Evolutionary conservation across 73 alveolate species (phyloP).

Genomic region (Blepharisma stoltei): DNA sequence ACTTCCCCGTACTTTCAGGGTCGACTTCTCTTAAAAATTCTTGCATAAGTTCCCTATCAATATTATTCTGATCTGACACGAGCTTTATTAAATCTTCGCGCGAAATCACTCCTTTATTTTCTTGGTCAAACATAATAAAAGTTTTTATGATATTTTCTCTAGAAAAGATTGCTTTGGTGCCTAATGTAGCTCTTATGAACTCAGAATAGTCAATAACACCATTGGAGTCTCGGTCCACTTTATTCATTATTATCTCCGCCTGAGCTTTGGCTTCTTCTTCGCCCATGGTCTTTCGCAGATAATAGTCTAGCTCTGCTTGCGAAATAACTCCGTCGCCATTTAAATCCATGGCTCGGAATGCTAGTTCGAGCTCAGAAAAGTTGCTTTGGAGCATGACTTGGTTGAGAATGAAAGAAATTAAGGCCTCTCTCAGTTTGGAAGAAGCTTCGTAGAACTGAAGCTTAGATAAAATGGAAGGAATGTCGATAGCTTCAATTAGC

Average conservation of each 20-base stretch:
- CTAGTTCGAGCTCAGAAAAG: slow-evolving; percentile 25
- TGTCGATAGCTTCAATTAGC: too few relatives aligned
- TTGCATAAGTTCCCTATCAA: too few relatives aligned
- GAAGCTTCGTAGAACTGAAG: too few relatives aligned
- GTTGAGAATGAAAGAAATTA: slow-evolving; percentile 41
- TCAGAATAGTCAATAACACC: slow-evolving; percentile 10
- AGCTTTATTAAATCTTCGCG: too few relatives aligned
- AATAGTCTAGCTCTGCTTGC: slow-evolving; percentile 31
- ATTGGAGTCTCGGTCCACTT: not conserved
- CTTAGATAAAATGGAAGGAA: too few relatives aligned
- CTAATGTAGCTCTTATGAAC: slow-evolving; percentile 2
- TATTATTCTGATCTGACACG: too few relatives aligned
- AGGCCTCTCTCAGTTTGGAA: slow-evolving; percentile 43
- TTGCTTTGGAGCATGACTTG: slow-evolving; percentile 41
- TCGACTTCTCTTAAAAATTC: too few relatives aligned
- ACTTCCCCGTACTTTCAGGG: too few relatives aligned
- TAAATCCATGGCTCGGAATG: slow-evolving; percentile 43
- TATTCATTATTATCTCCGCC: not conserved
- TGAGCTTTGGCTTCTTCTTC: not conserved
- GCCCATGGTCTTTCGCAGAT: not conserved
- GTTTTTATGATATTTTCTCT: slow-evolving; percentile 1
- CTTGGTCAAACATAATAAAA: slow-evolving; percentile 21
- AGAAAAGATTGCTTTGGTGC: not conserved
- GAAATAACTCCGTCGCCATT: slow-evolving; percentile 52
- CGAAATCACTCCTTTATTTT: not conserved